phyloP scores from a whole-genome alignment of 257 asterid species.

The Fraxinus quadrangulata region DNA sequence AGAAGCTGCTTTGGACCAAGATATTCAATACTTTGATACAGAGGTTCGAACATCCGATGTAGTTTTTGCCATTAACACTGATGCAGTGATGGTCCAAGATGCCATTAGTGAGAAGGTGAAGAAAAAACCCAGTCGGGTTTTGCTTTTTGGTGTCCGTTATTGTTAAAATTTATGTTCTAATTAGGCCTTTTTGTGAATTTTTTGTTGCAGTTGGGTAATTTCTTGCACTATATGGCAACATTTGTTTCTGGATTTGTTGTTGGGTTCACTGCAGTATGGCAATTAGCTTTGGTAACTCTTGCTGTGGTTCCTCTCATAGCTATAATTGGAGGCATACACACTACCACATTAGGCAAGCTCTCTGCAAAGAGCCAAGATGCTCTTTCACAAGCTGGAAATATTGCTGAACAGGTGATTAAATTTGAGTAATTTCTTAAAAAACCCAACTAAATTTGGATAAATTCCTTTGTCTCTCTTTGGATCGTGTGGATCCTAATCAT shows the following conservation, averaged over 20 bases:
- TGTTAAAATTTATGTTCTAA: slow-evolving; percentile 13
- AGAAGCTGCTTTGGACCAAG: slow-evolving; percentile 86
- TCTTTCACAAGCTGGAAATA: slow-evolving; percentile 87
- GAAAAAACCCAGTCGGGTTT: background rate
- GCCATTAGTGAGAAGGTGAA: slow-evolving; percentile 95
- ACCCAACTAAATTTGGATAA: background rate
- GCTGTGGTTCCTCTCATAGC: slow-evolving; percentile 93
- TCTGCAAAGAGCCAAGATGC: slow-evolving; percentile 77
- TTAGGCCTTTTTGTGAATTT: background rate
- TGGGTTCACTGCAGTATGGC: slow-evolving; percentile 95
- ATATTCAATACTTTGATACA: slow-evolving; percentile 79
- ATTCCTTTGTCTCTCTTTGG: background rate
- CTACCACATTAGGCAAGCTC: slow-evolving; percentile 68
- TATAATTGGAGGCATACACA: slow-evolving; percentile 74
- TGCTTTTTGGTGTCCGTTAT: background rate
- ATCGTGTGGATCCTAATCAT: too few relatives aligned
- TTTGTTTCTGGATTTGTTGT: slow-evolving; percentile 89
- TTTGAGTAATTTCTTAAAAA: background rate
- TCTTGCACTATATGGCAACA: slow-evolving; percentile 94
- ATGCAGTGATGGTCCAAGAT: slow-evolving; percentile 88
- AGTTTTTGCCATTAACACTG: slow-evolving; percentile 85
- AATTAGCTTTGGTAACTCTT: slow-evolving; percentile 74
- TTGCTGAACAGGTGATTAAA: slow-evolving; percentile 68
- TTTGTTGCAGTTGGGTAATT: slow-evolving; percentile 79
- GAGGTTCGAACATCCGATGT: slow-evolving; percentile 91